Base-by-base conservation (phyloP, 2,329 filamentous ascomycete genomes). In the Microsporum ferrugineum region DNA sequence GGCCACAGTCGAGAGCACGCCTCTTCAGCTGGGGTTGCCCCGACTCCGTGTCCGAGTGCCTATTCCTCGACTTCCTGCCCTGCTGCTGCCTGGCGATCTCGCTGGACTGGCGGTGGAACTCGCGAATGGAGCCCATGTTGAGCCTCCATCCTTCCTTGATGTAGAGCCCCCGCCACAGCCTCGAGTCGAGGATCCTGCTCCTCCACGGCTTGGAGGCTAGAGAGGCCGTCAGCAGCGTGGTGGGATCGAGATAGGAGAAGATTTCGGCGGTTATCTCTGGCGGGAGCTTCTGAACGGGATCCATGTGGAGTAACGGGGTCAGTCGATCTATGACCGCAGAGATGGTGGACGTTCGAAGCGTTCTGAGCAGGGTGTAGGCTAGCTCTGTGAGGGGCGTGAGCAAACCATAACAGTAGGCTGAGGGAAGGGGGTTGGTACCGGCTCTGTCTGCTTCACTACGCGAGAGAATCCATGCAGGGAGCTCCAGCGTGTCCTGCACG, bases 251-350 rank as follows among this genome's bases (percentile, higher is more conserved):
- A 70, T 91, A 94, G 14, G 88, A 86, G 49, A 99, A 86, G 51
- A 97, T 87, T 69, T 95, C 88, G 51, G 94, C 85, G 63, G 90
- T 95, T 68, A 99, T 88, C 72, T 99, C 94, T 31, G 89, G 85
- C 0, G 94, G 94, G 0, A 99, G 83, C 68, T 89, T 85, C 65
- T 84, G 79, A 47, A 96, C 85, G 60, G 96, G 96, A 75, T 99
- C 89, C 75, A 96, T 92, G 73, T 96, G 91, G 2, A 97, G 85
- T 59, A 91, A 82, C 2, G 91, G 89, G 64, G 86, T 88, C 17
- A 96, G 78, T 65, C 87, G 83, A 60, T 91, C 84, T 55, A 96
- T 89, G 59, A 96, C 88, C 51, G 87, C 81, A 57, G 88, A 86
- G 63, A 96, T 86, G 60, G 86, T 84, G 5, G 88, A 88, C 0